A percentile compares a stretch with the other conserved stretches of the same genome.
Evolutionary conservation across 345 rosid genomes (phyloP).

Genomic region (Dovyalis caffra): DNA sequence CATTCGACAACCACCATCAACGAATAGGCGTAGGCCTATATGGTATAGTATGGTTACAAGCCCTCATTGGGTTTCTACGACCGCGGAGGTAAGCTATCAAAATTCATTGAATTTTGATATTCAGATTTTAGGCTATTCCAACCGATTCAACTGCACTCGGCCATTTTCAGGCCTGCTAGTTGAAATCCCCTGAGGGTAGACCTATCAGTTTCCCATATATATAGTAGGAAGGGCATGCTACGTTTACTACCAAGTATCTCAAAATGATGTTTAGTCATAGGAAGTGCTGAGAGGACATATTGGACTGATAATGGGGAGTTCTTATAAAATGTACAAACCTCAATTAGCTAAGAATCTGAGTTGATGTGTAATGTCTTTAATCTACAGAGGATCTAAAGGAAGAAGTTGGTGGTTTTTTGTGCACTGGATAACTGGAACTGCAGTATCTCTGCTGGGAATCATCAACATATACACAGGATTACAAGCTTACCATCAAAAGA

Average conservation of each 20-base stretch:
- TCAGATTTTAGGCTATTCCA: background rate
- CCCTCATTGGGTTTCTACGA: constrained; percentile 52
- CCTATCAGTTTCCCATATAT: background rate
- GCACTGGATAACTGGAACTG: constrained; percentile 61
- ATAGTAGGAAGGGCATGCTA: background rate
- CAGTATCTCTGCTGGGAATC: constrained; percentile 43
- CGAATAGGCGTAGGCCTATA: constrained; percentile 66
- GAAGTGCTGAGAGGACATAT: background rate
- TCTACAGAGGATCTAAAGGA: constrained; percentile 45
- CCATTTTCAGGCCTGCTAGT: background rate
- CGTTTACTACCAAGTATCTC: background rate
- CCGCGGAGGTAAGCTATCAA: constrained; percentile 52
- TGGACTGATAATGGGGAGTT: background rate
- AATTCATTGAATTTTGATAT: background rate
- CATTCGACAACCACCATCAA: constrained; percentile 79
- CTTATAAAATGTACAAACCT: background rate
- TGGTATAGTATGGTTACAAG: constrained; percentile 78
- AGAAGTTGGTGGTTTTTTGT: constrained; percentile 52
- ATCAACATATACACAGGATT: constrained; percentile 54
- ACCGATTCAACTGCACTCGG: background rate
- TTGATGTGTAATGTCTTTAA: background rate
- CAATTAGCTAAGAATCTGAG: background rate
- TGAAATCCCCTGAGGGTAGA: background rate
- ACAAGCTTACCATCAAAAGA: constrained; percentile 50
- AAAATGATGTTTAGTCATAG: background rate